Percentiles rank a stretch among this genome's conserved stretches.
phyloP scores from a whole-genome alignment of 2,329 filamentous ascomycete genomes.

The Emergomyces orientalis region DNA sequence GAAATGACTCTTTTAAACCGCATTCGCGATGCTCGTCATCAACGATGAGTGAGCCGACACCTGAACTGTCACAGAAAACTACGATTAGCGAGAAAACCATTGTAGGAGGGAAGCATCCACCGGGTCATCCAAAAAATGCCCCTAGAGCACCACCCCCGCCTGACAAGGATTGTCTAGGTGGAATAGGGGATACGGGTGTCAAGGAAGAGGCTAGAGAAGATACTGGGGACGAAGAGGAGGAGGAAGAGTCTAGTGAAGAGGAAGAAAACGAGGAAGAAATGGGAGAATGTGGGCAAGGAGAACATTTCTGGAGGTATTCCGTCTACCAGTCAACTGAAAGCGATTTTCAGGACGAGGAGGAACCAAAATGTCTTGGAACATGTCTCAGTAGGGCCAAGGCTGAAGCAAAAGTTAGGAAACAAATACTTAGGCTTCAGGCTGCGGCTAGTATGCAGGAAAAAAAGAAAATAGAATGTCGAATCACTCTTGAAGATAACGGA shows the following conservation, averaged over 20 bases:
- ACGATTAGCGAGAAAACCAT: background rate
- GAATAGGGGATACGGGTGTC: background rate
- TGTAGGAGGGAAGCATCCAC: background rate
- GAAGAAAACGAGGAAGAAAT: background rate
- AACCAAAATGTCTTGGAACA: background rate
- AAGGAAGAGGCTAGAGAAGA: background rate
- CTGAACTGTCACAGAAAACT: background rate
- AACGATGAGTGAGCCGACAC: background rate
- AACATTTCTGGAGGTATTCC: slow-evolving; percentile 11
- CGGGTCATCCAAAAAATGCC: background rate
- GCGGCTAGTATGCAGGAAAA: slow-evolving; percentile 8
- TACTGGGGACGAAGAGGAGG: background rate
- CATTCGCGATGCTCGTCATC: background rate
- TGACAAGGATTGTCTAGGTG: background rate
- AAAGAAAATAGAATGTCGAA: slow-evolving; percentile 9
- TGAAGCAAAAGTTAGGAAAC: slow-evolving; percentile 6
- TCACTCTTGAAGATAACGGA: slow-evolving; percentile 6
- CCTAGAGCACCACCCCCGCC: background rate
- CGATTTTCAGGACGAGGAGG: background rate
- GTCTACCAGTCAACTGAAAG: slow-evolving; percentile 8
- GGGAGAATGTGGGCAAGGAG: background rate
- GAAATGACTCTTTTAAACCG: background rate
- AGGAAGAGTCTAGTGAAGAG: background rate
- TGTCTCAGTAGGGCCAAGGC: slow-evolving; percentile 9
- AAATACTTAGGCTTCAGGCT: slow-evolving; percentile 5